Evolutionary conservation across 345 rosid genomes (phyloP).

Genomic region (Limnanthes douglasii): DNA sequence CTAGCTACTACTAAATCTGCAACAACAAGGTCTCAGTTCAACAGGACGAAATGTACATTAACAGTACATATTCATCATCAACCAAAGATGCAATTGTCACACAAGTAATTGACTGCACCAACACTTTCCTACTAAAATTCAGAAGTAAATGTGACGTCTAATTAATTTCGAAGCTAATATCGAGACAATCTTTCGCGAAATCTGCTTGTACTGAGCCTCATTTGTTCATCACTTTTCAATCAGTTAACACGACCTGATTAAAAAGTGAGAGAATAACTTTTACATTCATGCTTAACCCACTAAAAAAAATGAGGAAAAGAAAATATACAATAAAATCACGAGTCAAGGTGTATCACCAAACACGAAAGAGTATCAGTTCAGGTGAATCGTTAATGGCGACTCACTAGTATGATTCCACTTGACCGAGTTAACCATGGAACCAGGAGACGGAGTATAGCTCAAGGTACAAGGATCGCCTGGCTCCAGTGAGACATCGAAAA

Average conservation of each 20-base stretch:
- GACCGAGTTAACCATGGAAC: constrained; percentile 60
- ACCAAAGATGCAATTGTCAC: constrained; percentile 1
- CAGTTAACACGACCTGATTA: no score
- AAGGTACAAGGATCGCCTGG: constrained; percentile 68
- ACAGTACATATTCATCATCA: constrained; percentile 2
- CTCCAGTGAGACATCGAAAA: constrained; percentile 59
- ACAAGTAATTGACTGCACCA: background rate
- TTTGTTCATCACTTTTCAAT: no score
- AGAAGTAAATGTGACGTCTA: no score
- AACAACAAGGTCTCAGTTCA: constrained; percentile 4
- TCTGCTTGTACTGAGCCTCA: no score
- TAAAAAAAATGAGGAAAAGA: background rate
- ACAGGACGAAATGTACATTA: background rate
- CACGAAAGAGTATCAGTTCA: background rate
- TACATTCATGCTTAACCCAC: no score
- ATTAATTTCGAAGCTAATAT: no score
- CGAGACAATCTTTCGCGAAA: no score
- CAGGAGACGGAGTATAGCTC: constrained; percentile 67
- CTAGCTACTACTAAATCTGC: constrained; percentile 97
- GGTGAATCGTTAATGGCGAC: constrained; percentile 8
- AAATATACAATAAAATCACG: no score
- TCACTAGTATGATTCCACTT: constrained; percentile 95
- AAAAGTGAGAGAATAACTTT: no score
- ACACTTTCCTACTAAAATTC: no score
- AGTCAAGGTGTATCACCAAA: no score